A percentile compares a stretch with the other conserved stretches of the same genome.
Evolutionary conservation across 352 stramenopile genomes (phyloP).

Genomic region (Hyaloperonospora arabidopsidis): DNA sequence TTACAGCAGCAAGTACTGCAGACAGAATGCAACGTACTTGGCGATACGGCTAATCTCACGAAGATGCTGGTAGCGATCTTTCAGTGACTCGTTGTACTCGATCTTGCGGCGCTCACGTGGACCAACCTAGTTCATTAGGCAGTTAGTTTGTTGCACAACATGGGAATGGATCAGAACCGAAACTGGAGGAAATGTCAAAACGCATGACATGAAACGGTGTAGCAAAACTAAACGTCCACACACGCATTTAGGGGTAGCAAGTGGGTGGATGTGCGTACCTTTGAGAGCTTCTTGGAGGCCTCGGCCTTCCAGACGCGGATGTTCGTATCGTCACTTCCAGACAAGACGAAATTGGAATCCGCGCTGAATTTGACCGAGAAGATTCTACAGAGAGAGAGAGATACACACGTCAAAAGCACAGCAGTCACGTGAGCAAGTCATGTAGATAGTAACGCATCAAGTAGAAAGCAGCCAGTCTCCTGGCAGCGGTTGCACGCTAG

Average conservation of each 20-base stretch:
- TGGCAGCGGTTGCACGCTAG: conserved; percentile 1
- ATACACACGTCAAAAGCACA: conserved; percentile 2
- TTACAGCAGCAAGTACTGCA: neutral
- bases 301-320: conserved; percentile 98
- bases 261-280: conserved; percentile 36
- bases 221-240: no score
- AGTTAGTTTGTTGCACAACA: neutral
- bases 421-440: conserved; percentile 11
- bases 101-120: conserved; percentile 86
- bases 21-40: conserved; percentile 46
- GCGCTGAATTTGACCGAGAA: conserved; percentile 84
- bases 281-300: conserved; percentile 90
- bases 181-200: conserved; percentile 12
- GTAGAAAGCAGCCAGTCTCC: conserved; percentile 13
- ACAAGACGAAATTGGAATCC: conserved; percentile 94
- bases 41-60: conserved; percentile 92
- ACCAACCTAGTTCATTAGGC: conserved; percentile 25
- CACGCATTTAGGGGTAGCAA: neutral
- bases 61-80: conserved; percentile 91
- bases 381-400: conserved; percentile 38
- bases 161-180: conserved; percentile 16
- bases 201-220: conserved; percentile 1
- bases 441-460: conserved; percentile 8
- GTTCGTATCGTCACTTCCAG: conserved; percentile 98
- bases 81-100: conserved; percentile 95